These are phyloP conservation scores for Chimonanthus praecox DNA, from an alignment of 164 flowering plant genomes.

Conservation along the genomic window DNA sequence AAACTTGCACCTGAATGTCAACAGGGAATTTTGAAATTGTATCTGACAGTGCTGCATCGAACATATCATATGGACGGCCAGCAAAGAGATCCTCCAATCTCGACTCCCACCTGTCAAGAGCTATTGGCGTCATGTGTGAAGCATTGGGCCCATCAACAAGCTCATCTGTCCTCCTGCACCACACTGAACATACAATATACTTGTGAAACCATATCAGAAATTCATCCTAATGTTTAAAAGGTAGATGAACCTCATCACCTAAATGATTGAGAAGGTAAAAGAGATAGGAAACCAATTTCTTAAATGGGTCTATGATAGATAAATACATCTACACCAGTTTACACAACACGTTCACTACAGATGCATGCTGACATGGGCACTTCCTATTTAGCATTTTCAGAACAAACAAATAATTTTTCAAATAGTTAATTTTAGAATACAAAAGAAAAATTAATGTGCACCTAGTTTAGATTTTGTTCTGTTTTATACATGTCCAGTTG, in stretches of 20 bases:
- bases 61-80: conserved; percentile 82
- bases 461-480: no score
- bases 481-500: no score
- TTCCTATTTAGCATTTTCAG: no score
- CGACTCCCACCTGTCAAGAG: conserved; percentile 81
- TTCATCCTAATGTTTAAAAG: background rate
- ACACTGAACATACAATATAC: conserved; percentile 35
- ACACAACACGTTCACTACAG: background rate
- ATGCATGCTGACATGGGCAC: no score
- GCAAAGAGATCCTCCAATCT: conserved; percentile 66
- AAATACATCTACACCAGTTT: background rate
- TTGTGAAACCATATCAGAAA: background rate
- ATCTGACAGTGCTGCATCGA: conserved; percentile 83
- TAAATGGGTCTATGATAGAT: background rate
- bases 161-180: conserved; percentile 96
- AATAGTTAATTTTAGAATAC: no score
- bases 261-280: no score
- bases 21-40: conserved; percentile 73
- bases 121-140: conserved; percentile 76
- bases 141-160: conserved; percentile 95
- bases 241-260: no score
- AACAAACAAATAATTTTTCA: no score
- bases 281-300: background rate
- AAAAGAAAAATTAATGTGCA: no score
- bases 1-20: conserved; percentile 61